Evolutionary conservation across 306 rosid genomes (phyloP).

Genomic region (Phaseolus lunatus): DNA sequence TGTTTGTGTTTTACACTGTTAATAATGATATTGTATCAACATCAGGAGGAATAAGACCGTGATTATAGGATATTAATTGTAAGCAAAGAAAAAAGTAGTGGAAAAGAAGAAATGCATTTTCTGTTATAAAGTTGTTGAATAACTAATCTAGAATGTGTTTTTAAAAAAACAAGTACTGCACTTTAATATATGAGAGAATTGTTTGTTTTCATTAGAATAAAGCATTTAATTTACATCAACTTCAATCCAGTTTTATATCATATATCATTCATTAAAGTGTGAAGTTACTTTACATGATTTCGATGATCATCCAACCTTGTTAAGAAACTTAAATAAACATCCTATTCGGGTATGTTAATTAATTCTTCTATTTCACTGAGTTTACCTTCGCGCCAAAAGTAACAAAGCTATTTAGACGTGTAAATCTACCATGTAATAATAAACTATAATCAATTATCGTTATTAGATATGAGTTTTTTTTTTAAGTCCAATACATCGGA

Average conservation of each 20-base stretch:
- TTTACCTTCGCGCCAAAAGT: background rate
- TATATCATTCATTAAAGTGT: background rate
- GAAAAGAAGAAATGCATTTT: slow-evolving; percentile 7
- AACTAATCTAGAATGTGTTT: background rate
- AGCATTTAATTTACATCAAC: background rate
- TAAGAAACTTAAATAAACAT: background rate
- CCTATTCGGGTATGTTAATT: background rate
- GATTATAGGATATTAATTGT: background rate
- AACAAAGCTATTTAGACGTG: background rate
- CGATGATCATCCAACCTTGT: background rate
- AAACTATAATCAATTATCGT: too few species aligned
- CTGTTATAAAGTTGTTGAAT: slow-evolving; percentile 12
- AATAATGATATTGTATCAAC: background rate
- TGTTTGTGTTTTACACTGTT: too few species aligned
- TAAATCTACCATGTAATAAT: background rate
- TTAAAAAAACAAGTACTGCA: background rate
- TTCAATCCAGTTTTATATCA: background rate
- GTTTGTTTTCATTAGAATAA: background rate
- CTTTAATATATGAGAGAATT: background rate
- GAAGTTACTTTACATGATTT: background rate
- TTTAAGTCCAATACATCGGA: too few species aligned
- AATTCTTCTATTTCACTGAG: background rate
- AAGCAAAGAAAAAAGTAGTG: slow-evolving; percentile 11
- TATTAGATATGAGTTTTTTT: too few species aligned
- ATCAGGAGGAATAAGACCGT: background rate